Evolutionary conservation across 169 alveolate species (phyloP), one percentile per base, ranked within the genome.

Genomic region (Plasmodium gonderi): DNA sequence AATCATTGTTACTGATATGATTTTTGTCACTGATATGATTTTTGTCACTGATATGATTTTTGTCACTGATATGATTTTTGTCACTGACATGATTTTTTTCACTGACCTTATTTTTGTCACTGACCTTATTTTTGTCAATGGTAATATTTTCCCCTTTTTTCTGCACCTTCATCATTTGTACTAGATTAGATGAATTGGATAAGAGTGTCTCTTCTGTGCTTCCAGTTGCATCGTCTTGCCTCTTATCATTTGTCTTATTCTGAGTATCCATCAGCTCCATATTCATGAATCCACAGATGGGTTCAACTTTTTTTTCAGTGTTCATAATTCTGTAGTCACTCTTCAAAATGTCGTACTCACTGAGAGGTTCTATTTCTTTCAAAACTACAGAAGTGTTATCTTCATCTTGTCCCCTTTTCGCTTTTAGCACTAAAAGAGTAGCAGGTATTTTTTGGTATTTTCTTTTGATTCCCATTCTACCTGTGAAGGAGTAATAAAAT

Each of bases 391-490:
- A 79, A 1, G 92, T 81, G 20, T 79, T 80, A 60, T 91, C 92
- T 65, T 91, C 92, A 45, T 90, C 81, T 0, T 78, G 68, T 23
- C 65, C 68, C 23, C 49, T 77, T n/a, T 85, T 87, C 31, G 91
- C 60, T 40, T 91, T 93, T 64, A 95, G 47, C 14, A 95, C 96
- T 60, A 96, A 91, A 67, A 95, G 95, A 6, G 97, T 91, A 1
- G 91, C 93, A 42, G 85, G 95, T n/a, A 33, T 44, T 33, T 69
- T 80, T 31, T 96, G 97, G 54, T 94, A 80, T 75, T 92, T 96
- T 75, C 97, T 80, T 47, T 96, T 83, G 20, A 96, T 91, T 1
- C 97, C 97, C 94, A 96, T 64, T 9, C 93, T 54, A 20, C 97
- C 97, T 9, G 97, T 96, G 76, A 96, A 96, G 23, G 90, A 47